Percentiles rank a stretch among this genome's conserved stretches.
phyloP scores from a whole-genome alignment of 2,329 filamentous ascomycete species.

The Colletotrichum cordylinicola region DNA sequence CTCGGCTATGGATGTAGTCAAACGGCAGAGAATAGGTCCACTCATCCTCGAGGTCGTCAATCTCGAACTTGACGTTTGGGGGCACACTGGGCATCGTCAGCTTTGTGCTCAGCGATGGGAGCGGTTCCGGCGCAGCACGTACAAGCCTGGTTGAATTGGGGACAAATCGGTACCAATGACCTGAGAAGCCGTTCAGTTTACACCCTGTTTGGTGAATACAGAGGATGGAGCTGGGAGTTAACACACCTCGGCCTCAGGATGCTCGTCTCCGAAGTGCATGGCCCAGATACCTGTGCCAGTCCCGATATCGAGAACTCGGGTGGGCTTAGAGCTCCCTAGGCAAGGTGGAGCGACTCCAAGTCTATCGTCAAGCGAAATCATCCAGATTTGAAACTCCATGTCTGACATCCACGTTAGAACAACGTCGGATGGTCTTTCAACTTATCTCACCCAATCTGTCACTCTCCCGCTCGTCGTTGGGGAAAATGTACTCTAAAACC shows the following conservation, averaged over 20 bases:
- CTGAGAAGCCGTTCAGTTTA: background rate
- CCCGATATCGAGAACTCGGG: background rate
- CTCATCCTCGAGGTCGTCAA: background rate
- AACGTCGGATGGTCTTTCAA: background rate
- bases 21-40: background rate
- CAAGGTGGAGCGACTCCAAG: background rate
- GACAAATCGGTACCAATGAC: background rate
- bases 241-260: background rate
- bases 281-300: background rate
- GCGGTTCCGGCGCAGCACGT: background rate
- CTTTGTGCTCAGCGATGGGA: fast-evolving
- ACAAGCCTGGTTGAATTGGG: background rate
- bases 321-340: background rate
- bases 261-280: background rate
- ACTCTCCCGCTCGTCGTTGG: background rate
- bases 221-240: background rate
- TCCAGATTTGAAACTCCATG: background rate
- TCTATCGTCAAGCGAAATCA: background rate
- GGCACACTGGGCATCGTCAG: background rate
- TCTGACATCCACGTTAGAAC: background rate
- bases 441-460: background rate
- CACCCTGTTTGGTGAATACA: background rate
- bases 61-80: background rate
- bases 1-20: background rate
- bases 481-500: background rate